Base-by-base conservation (phyloP, 148 eudicot species). In the Spergularia marina region DNA sequence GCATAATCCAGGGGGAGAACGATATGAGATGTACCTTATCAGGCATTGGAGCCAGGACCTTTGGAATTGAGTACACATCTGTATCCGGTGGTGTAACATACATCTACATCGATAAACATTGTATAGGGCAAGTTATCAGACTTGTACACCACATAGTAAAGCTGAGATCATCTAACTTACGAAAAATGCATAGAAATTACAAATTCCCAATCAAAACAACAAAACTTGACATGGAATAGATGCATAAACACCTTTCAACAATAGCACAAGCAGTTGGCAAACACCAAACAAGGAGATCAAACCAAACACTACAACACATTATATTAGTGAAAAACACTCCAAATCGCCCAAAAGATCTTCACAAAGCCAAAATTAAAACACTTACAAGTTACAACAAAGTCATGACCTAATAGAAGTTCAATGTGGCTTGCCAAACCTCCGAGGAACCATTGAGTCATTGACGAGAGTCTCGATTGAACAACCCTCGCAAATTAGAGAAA, bases 41-140 rank as follows among this genome's bases (percentile, higher is more conserved):
- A 73, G 99, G 99, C 98, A 96, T 91, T 53, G 97, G 95, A 40
- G 99, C 99, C 68, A 96, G 89, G 81, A 96, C 95, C 81, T 82
- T 88, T 0, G 99, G 99, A 73, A 96, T 91, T 2, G 94, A 85
- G 68, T 96, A 96, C 54, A 96, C 76, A 80, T 96, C 99, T 39
- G 99, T 92, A 76, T 96, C 99, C 17, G 97, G 99, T 23, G 97
- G 97, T 44, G 99, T 92, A 25, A 96, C 98, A 81, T 96, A 96
- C 99, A 96, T 95, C 98, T 94, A 56, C 75, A 82, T 21, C 20
- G 25, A 25, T 3, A 70, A 70, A 70, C 54, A 23, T 6, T 15
- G 30, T 17, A 36, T 55, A 13, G 57, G 57, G 77, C 36, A 34
- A 74, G 41, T 34, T 49, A 55, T 14, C 39, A 59, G 13, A 30